Conservation (phyloP, 441 rosid species). For the Gossypium schwendimanii region DNA sequence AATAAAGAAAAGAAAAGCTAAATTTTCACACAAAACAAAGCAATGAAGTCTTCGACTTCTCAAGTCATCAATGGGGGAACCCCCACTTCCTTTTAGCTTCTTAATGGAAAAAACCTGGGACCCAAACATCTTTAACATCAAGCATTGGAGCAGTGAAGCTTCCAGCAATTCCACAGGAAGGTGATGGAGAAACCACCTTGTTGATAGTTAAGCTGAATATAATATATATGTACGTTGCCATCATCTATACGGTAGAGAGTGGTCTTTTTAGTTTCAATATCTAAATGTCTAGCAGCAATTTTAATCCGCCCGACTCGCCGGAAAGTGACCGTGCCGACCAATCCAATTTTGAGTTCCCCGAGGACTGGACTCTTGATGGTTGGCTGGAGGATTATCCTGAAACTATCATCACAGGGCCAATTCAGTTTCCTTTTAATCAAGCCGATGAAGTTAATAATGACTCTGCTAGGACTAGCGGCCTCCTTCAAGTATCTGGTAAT, state of each 20-base stretch:
- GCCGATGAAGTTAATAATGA: slow-evolving; percentile 27
- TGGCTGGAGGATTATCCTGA: slow-evolving; percentile 50
- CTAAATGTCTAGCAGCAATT: slow-evolving; percentile 17
- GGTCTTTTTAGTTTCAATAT: background rate
- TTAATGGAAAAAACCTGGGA: background rate
- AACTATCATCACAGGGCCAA: slow-evolving; percentile 23
- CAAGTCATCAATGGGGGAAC: slow-evolving; percentile 22
- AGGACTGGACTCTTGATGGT: slow-evolving; percentile 38
- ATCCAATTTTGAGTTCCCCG: slow-evolving; percentile 42
- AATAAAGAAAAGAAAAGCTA: background rate
- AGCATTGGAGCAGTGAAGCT: slow-evolving; percentile 39
- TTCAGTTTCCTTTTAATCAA: slow-evolving; percentile 27
- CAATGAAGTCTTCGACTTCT: slow-evolving; percentile 14
- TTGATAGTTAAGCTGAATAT: background rate
- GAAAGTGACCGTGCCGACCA: slow-evolving; percentile 26
- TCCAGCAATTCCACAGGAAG: slow-evolving; percentile 35
- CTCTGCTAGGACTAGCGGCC: slow-evolving; percentile 26
- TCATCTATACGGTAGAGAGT: too few relatives aligned
- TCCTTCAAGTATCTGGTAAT: slow-evolving; percentile 21
- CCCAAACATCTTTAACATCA: slow-evolving; percentile 16
- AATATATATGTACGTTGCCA: background rate
- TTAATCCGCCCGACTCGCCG: slow-evolving; percentile 19
- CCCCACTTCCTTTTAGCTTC: slow-evolving; percentile 17
- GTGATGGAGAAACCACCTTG: slow-evolving; percentile 26
- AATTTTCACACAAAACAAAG: background rate